A percentile compares a stretch with the other conserved stretches of the same genome.
These are phyloP conservation scores for Jimgerdemannia lactiflua DNA, from an alignment of 192 early-diverging fungal genomes.

Conservation along the genomic window DNA sequence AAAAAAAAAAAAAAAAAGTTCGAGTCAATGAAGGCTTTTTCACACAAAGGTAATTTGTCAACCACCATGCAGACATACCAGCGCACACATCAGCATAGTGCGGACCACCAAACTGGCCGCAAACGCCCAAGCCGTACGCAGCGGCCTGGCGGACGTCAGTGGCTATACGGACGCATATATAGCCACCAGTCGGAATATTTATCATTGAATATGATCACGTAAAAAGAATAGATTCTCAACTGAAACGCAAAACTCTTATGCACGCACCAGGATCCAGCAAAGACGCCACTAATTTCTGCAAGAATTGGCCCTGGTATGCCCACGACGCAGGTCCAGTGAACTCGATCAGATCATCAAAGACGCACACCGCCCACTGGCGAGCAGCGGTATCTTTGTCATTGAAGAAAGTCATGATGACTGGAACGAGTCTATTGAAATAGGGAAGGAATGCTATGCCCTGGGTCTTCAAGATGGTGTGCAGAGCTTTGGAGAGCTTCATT, in stretches of 20 bases:
- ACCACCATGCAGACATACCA: not conserved
- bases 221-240: not conserved
- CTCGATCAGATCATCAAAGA: slow-evolving; percentile 92
- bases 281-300: slow-evolving; percentile 56
- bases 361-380: slow-evolving; percentile 92
- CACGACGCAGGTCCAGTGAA: slow-evolving; percentile 75
- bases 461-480: slow-evolving; percentile 79
- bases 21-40: slow-evolving; percentile 4
- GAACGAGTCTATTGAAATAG: slow-evolving; percentile 78
- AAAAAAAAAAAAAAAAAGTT: slow-evolving; percentile 14
- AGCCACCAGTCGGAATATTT: too few relatives aligned
- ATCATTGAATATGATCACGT: slow-evolving; percentile 3
- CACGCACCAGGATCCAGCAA: slow-evolving; percentile 38
- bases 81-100: slow-evolving; percentile 72
- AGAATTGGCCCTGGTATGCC: slow-evolving; percentile 64
- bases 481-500: slow-evolving; percentile 59
- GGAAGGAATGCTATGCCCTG: slow-evolving; percentile 73
- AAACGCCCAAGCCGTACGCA: slow-evolving; percentile 92
- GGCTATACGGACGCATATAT: not conserved
- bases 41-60: too few relatives aligned
- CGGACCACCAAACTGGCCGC: slow-evolving; percentile 85
- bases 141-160: slow-evolving; percentile 90
- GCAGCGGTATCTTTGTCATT: slow-evolving; percentile 61
- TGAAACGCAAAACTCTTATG: not conserved
- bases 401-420: slow-evolving; percentile 65